Conservation (phyloP, 805 yeast species). For the Candida cerambycidarum region DNA sequence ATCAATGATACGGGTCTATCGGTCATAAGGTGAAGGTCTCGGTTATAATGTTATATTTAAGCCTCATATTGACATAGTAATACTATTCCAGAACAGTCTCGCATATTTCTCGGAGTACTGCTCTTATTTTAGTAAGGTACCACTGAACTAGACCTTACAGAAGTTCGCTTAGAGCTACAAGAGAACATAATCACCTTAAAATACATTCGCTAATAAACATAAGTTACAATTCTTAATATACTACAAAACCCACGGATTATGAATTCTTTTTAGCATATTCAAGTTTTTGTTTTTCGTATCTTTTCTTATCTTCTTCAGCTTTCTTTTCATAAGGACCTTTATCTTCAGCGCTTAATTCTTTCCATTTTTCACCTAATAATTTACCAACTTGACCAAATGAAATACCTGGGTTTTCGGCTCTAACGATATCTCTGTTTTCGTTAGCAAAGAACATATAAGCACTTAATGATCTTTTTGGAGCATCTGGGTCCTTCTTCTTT, state of each 20-base stretch:
- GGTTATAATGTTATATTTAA: too few species aligned
- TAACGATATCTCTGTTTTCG: conserved; percentile 93
- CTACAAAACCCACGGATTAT: conserved; percentile 2
- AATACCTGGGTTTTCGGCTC: conserved; percentile 95
- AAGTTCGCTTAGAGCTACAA: too few species aligned
- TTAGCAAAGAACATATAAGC: conserved; percentile 99
- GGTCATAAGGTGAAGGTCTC: too few species aligned
- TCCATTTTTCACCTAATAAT: conserved; percentile 95
- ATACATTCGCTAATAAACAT: conserved; percentile 10
- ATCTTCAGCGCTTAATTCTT: conserved; percentile 78
- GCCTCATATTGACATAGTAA: too few species aligned
- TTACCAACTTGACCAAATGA: conserved; percentile 95
- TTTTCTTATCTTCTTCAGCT: conserved; percentile 95
- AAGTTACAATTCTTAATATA: conserved; percentile 1
- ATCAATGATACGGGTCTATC: too few species aligned
- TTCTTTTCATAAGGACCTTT: conserved; percentile 88
- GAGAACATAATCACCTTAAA: neutral
- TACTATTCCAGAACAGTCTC: too few species aligned
- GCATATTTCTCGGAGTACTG: too few species aligned
- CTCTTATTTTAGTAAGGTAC: too few species aligned
- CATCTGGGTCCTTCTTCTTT: conserved; percentile 83
- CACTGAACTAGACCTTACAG: too few species aligned
- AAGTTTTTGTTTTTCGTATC: conserved; percentile 95
- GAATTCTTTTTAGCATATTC: conserved; percentile 55
- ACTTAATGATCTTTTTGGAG: conserved; percentile 97